phyloP scores from a whole-genome alignment of 1,284 basidiomycete species.

The Takashimella tepidaria region DNA sequence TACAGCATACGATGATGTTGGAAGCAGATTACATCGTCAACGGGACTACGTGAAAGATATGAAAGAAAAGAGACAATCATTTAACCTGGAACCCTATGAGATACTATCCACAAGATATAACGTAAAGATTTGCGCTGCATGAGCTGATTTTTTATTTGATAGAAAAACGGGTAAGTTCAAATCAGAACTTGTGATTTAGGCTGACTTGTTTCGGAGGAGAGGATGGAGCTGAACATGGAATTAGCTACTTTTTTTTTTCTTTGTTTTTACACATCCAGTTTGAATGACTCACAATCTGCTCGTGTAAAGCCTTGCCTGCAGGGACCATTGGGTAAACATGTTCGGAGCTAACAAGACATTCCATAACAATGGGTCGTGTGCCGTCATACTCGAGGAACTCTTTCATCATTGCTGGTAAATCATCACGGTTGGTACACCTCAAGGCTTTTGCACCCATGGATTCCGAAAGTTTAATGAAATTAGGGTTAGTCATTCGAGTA shows the following conservation, averaged over 20 bases:
- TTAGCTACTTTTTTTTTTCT: too few relatives aligned
- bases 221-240: conserved; percentile 23
- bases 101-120: not conserved
- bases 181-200: conserved; percentile 5
- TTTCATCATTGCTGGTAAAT: conserved; percentile 92
- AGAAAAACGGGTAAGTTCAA: not conserved
- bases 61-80: not conserved
- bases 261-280: too few relatives aligned
- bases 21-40: not conserved
- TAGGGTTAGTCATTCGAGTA: conserved; percentile 88
- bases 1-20: too few relatives aligned
- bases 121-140: not conserved
- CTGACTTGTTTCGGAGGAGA: conserved; percentile 23
- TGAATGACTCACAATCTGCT: conserved; percentile 57
- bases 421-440: conserved; percentile 63
- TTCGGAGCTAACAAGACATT: conserved; percentile 80
- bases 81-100: not conserved
- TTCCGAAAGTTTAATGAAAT: conserved; percentile 82
- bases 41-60: not conserved
- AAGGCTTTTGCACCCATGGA: conserved; percentile 91
- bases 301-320: conserved; percentile 85
- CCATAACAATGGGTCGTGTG: conserved; percentile 79
- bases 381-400: conserved; percentile 91
- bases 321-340: conserved; percentile 86
- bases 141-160: not conserved